Evolutionary conservation across 176 grass and related monocot species (phyloP).

Genomic region (Ensete glaucum): DNA sequence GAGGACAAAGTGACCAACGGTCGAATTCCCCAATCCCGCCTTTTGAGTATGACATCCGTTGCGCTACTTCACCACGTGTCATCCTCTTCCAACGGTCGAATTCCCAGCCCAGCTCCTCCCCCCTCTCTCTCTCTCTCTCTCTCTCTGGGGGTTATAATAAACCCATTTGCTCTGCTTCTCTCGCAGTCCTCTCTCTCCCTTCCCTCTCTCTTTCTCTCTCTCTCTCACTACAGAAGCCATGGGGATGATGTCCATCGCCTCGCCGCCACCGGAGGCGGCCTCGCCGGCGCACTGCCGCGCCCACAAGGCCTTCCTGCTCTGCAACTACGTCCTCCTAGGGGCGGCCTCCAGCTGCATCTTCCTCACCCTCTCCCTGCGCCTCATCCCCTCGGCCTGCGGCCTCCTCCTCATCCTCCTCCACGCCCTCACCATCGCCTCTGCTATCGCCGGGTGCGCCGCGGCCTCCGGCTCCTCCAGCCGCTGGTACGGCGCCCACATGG

Average conservation of each 20-base stretch:
- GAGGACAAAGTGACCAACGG: too few relatives aligned
- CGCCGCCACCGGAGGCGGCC: background rate
- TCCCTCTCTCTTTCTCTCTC: too few relatives aligned
- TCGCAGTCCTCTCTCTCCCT: too few relatives aligned
- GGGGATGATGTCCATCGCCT: slow-evolving; percentile 4
- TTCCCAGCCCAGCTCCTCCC: rapidly evolving
- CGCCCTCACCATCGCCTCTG: slow-evolving; percentile 12
- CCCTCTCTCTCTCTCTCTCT: too few relatives aligned
- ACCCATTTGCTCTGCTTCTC: too few relatives aligned
- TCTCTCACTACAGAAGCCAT: background rate
- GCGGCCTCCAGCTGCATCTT: slow-evolving; percentile 24
- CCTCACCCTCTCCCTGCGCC: slow-evolving; percentile 20
- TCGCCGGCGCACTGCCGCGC: slow-evolving; percentile 3
- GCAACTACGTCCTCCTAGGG: slow-evolving; percentile 18
- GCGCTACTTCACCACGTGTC: too few relatives aligned
- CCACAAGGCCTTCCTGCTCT: slow-evolving; percentile 18
- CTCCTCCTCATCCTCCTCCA: slow-evolving; percentile 21
- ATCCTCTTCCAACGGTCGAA: too few relatives aligned
- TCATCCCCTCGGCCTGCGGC: slow-evolving; percentile 13
- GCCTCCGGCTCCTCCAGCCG: slow-evolving; percentile 1
- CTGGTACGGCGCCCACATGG: slow-evolving; percentile 15
- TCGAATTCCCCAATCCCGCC: too few relatives aligned
- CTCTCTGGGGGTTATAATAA: too few relatives aligned
- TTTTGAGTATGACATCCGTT: too few relatives aligned
- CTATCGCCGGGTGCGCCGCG: slow-evolving; percentile 1